These are phyloP conservation scores for Flaveria trinervia DNA, from an alignment of 129 eudicot species.

Conservation along the genomic window DNA sequence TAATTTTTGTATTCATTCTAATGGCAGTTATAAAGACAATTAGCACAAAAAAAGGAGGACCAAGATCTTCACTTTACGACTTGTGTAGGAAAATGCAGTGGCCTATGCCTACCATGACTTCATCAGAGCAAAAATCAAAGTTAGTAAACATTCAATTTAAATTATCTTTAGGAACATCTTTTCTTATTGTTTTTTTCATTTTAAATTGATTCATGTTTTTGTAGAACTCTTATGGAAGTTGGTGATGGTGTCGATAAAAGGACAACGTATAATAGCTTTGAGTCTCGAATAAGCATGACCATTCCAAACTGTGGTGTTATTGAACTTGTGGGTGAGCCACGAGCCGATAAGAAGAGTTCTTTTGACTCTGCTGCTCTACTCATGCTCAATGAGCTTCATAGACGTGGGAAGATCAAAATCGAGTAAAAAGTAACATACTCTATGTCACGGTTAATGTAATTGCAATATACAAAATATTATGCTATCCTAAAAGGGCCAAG, in stretches of 20 bases:
- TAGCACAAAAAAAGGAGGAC: slow-evolving; percentile 70
- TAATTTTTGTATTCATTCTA: neutral
- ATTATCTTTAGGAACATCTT: neutral
- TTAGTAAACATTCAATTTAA: slow-evolving; percentile 18
- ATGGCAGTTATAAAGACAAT: slow-evolving; percentile 58
- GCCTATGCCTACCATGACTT: slow-evolving; percentile 71
- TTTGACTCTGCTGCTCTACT: slow-evolving; percentile 73
- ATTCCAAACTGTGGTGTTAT: slow-evolving; percentile 59
- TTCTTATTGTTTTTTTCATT: neutral
- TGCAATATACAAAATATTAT: neutral
- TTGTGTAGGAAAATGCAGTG: slow-evolving; percentile 72
- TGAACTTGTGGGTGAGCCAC: slow-evolving; percentile 53
- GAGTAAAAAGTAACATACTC: slow-evolving; percentile 8
- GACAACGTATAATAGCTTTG: slow-evolving; percentile 53
- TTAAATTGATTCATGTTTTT: neutral
- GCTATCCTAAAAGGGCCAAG: slow-evolving; percentile 4
- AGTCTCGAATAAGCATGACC: slow-evolving; percentile 52
- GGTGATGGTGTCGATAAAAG: slow-evolving; percentile 51
- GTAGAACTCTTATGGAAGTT: slow-evolving; percentile 52
- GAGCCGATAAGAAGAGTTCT: slow-evolving; percentile 82
- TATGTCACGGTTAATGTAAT: neutral
- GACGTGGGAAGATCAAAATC: slow-evolving; percentile 48
- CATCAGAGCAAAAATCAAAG: slow-evolving; percentile 66
- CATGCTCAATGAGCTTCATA: slow-evolving; percentile 65
- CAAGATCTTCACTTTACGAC: slow-evolving; percentile 60